Evolutionary conservation across 345 rosid genomes (phyloP), one percentile per base, ranked within the genome.

Genomic region (Eucalyptus pumila): DNA sequence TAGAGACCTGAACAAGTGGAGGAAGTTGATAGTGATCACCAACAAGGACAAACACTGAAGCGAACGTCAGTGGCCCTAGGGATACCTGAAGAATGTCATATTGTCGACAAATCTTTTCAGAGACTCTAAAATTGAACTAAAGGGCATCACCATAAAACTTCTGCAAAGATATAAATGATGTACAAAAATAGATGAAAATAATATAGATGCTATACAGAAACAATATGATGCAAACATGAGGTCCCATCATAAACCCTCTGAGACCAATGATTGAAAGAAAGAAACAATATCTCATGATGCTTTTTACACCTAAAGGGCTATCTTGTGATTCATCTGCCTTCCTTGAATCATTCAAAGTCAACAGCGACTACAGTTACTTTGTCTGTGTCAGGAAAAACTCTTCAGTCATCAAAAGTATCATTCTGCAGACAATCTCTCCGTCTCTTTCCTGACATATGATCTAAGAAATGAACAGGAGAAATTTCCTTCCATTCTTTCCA

Each of bases 1-100:
- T 80, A 86, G 50, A 89, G 91, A 96, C 99, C 96, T 97, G 97
- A 89, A 98, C 97, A 88, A 98, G 94, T 51, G 99, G 99, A 86
- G 99, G 99, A 91, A 98, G 91, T 90, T 97, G 99, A 92, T 98
- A 98, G 92, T 98, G 99, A 92, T 98, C 99, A 88, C 99, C 99
- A 89, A 98, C 99, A 88, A 98, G 98, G 89, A 98, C 99, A 92
- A 97, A 98, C 87, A 88, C 92, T 80, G 98, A 95, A 87, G 98
- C 94, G 93, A 95, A 93, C 95, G 94, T 94, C 95, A 98, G 91
- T 23, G 99, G 99, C 87, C 99, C 99, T 86, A 97, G 88, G 44
- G 99, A 96, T 76, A 98, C 97, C 99, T 98, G 93, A 51, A 32
- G 54, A 86, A 32, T 48, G 86, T 45, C 47, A 76, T 21, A 37